Evolutionary conservation across 352 stramenopile species (phyloP).

Genomic region (Globisporangium middletonii): DNA sequence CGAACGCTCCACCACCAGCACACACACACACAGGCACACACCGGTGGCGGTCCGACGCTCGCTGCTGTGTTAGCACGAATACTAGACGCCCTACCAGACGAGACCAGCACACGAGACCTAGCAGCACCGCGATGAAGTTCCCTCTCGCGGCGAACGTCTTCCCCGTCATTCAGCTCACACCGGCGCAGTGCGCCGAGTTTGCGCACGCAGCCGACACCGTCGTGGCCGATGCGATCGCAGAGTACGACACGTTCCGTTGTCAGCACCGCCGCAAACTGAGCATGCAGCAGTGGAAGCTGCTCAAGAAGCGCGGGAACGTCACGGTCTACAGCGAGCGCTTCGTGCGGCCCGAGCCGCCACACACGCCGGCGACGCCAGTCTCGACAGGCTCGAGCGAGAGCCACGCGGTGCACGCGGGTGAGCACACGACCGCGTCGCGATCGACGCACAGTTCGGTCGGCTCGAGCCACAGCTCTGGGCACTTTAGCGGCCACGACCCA

Average conservation of each 20-base stretch:
- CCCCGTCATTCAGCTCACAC: slow-evolving; percentile 18
- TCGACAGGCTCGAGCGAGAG: neutral
- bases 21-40: no score
- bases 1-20: no score
- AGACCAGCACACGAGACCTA: no score
- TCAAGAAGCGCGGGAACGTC: slow-evolving; percentile 29
- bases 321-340: slow-evolving; percentile 28
- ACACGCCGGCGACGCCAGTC: no score
- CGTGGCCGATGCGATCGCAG: slow-evolving; percentile 23
- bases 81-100: no score
- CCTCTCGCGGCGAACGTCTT: slow-evolving; percentile 16
- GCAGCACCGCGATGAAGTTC: slow-evolving; percentile 23
- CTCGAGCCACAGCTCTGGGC: neutral
- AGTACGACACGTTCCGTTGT: slow-evolving; percentile 36
- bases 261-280: slow-evolving; percentile 19
- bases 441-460: neutral
- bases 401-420: neutral
- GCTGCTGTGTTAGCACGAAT: no score
- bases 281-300: slow-evolving; percentile 28
- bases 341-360: neutral
- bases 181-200: slow-evolving; percentile 20
- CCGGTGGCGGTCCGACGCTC: no score
- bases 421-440: neutral
- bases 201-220: slow-evolving; percentile 24
- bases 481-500: neutral